A percentile compares a stretch with the other conserved stretches of the same genome.
Conservation (phyloP, 2,329 filamentous ascomycete genomes). For the Ascochyta fabae region DNA sequence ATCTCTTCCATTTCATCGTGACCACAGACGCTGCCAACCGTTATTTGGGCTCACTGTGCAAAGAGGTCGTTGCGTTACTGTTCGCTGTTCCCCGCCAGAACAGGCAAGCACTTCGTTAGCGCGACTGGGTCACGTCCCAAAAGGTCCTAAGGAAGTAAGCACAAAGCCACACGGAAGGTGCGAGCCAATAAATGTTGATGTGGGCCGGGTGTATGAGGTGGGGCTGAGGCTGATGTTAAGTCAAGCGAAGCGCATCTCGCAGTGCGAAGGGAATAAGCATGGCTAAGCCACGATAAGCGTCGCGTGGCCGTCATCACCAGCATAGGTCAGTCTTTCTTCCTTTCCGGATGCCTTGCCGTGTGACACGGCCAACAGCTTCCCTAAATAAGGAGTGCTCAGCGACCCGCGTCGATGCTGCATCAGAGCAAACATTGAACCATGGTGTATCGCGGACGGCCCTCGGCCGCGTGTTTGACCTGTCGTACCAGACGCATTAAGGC, state of each 20-base stretch:
- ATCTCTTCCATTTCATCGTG: neutral
- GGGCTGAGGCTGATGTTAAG: too few species aligned
- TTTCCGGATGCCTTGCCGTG: neutral
- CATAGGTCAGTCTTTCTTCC: neutral
- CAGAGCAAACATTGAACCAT: neutral
- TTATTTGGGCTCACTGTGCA: neutral
- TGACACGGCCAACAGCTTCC: neutral
- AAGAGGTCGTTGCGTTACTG: neutral
- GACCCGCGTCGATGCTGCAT: neutral
- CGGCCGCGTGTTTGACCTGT: conserved; percentile 19
- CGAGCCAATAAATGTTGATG: too few species aligned
- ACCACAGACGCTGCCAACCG: neutral
- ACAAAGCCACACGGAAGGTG: too few species aligned
- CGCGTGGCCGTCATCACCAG: neutral
- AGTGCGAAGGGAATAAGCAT: neutral
- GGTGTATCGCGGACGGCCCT: conserved; percentile 24
- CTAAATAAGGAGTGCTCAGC: conserved; percentile 8
- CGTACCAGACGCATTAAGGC: conserved; percentile 25
- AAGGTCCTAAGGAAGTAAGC: too few species aligned
- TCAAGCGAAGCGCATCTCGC: neutral
- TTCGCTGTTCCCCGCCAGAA: conserved; percentile 5
- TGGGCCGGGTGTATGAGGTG: too few species aligned
- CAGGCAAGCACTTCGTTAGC: conserved; percentile 14
- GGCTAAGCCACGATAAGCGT: conserved; percentile 19
- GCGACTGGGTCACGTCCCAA: neutral